Evolutionary conservation across 257 asterid genomes (phyloP).

Genomic region (Nicotiana noctiflora): DNA sequence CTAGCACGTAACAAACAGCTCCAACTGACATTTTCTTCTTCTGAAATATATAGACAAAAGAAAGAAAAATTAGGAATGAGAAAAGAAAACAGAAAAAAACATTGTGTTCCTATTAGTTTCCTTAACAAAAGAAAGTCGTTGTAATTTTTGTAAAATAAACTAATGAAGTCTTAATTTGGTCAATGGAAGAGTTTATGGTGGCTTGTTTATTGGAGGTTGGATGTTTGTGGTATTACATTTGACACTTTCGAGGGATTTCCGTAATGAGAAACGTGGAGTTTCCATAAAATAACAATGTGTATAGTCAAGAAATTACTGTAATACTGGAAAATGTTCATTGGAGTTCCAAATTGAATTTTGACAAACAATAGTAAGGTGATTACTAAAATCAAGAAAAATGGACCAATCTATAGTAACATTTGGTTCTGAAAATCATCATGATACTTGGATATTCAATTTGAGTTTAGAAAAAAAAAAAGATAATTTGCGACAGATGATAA

Average conservation of each 20-base stretch:
- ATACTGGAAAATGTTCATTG: neutral
- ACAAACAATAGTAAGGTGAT: neutral
- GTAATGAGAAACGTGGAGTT: neutral
- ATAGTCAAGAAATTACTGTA: neutral
- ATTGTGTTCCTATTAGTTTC: neutral
- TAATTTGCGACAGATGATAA: neutral
- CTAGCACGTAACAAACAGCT: conserved; percentile 3
- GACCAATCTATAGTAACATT: no score
- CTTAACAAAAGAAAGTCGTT: neutral
- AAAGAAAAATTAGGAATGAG: neutral
- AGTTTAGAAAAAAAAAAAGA: neutral
- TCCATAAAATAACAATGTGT: neutral
- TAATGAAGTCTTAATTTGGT: neutral
- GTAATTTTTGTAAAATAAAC: neutral
- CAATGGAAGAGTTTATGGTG: neutral
- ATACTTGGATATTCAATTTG: no score
- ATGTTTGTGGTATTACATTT: no score
- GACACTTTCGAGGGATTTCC: no score
- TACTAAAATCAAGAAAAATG: neutral
- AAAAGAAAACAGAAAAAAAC: neutral
- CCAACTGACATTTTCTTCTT: neutral
- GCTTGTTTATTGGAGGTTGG: no score
- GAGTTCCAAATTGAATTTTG: neutral
- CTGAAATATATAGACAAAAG: neutral
- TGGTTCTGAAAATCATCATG: no score